These are phyloP conservation scores for Fusarium transvaalense DNA, from an alignment of 2,329 filamentous ascomycete genomes.

Conservation along the genomic window DNA sequence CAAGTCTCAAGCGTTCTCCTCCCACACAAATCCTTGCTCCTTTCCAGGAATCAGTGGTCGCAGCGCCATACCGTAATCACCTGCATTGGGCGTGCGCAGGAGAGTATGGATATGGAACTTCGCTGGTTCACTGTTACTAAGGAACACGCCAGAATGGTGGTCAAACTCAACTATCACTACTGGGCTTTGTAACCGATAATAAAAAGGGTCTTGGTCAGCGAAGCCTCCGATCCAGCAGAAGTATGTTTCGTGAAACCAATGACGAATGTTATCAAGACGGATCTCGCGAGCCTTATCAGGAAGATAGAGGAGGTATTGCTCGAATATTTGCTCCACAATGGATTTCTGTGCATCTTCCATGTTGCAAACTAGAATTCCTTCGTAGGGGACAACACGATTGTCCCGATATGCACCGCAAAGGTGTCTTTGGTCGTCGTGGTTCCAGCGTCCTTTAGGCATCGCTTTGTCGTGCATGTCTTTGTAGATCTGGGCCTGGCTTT, in stretches of 20 bases:
- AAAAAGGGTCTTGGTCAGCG: constrained; percentile 70
- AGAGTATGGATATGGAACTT: constrained; percentile 72
- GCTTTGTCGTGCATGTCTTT: constrained; percentile 61
- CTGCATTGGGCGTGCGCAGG: constrained; percentile 77
- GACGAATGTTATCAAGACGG: constrained; percentile 48
- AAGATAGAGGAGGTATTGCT: constrained; percentile 75
- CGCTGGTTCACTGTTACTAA: not conserved
- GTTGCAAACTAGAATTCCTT: constrained; percentile 70
- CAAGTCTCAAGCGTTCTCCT: not conserved
- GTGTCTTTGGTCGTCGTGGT: constrained; percentile 83
- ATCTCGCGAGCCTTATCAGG: constrained; percentile 64
- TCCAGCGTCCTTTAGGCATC: constrained; percentile 79
- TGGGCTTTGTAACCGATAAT: constrained; percentile 81
- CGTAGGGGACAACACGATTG: constrained; percentile 80
- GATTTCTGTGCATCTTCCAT: not conserved
- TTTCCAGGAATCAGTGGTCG: constrained; percentile 53
- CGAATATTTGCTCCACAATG: not conserved
- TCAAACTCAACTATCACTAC: constrained; percentile 83
- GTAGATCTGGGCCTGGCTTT: not conserved
- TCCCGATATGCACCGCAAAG: constrained; percentile 82
- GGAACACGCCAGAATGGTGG: constrained; percentile 20
- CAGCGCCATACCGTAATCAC: constrained; percentile 77
- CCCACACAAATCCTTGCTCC: constrained; percentile 45
- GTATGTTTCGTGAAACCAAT: constrained; percentile 76
- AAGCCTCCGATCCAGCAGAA: constrained; percentile 83